Evolutionary conservation across 495 filamentous ascomycete species (phyloP), one percentile per base, ranked within the genome.

Genomic region (Cudoniella acicularis): DNA sequence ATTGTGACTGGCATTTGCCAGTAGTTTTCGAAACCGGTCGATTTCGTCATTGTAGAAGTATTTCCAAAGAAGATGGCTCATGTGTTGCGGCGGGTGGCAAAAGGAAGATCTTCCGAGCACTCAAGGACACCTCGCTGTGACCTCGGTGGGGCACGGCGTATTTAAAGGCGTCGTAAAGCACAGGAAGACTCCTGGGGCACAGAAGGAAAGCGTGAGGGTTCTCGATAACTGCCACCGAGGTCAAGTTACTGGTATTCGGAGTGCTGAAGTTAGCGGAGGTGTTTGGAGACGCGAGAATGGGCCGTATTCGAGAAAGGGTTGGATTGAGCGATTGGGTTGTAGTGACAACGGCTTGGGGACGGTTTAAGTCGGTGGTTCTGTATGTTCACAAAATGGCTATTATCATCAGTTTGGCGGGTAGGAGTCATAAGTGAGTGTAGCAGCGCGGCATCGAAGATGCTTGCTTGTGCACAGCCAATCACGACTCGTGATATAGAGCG

Each of bases 41-140:
- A 93, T 88, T 79, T 98, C 91, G 85, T 96, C 89, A 81, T 96
- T 87, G 75, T 93, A 87, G 71, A 91, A 98, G 73, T 81, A 90
- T 77, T 90, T 89, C 93, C 94, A 97, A 70, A 98, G 85, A 78
- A 89, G 85, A 76, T 88, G 87, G 83, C 89, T 96, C 95, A 98
- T 98, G 85, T 86, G 88, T 80, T 76, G 70, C 74, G 68, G 67
- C 65, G 59, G n/a, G 70, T 67, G 66, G 69, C 61, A 36, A 69
- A 66, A 48, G 22, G 62, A 46, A 58, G 23, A 60, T 75, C 70
- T 77, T 81, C 83, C 79, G 78, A 76, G 79, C 80, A 78, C 80
- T 83, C 86, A 59, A 47, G 71, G 24, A 76, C 87, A 84, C 91
- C 90, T 93, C 88, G 87, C 88, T 84, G 86, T 91, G 82, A 86